Base-by-base conservation (phyloP, 108 stramenopile species). In the Nitzschia putrida region DNA sequence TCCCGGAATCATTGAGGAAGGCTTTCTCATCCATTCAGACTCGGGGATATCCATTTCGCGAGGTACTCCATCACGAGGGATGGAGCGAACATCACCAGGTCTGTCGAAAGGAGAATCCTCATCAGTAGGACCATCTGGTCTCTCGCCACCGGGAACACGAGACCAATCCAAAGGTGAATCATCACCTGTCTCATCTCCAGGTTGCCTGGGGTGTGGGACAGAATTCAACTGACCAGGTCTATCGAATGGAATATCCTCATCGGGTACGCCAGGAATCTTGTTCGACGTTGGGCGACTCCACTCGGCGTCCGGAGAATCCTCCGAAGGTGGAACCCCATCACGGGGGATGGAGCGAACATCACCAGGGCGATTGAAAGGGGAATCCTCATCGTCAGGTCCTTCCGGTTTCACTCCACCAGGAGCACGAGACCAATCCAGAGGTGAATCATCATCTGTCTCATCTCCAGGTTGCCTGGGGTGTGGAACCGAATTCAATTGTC, bases 61-160 rank as follows among this genome's bases (percentile, higher is more conserved):
- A 22, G 70, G 77, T 24, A 42, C 44, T 4, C 66, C 66, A 53
- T 71, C 78, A 9, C 66, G 57, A 4, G 73, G 73, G 26, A 74
- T 67, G 13, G 66, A 59, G 12, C 66, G 24, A 8, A 74, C 73
- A 51, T 74, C 73, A 9, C 70, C 61, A 7, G 70, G 70, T 8
- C 60, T 20, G 43, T 61, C 59, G 52, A 61, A 61, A 8, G 40
- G 49, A 11, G 18, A 45, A 61, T 71, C 60, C 8, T 34, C 57
- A 50, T 70, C 69, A 26, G 5, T 20, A 24, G 69, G 23, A 13
- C 25, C 52, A 22, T 53, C 61, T 38, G 52, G 37, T 34, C 22
- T 64, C 23, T 14, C 45, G 13, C 21, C 7, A 25, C 21, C 14
- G 21, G 66, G 65, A 65, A 54, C 21, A 21, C 67, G 29, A 14